These are phyloP conservation scores for Stephanodiscus triporus DNA, from an alignment of 108 stramenopile species.

Conservation along the genomic window DNA sequence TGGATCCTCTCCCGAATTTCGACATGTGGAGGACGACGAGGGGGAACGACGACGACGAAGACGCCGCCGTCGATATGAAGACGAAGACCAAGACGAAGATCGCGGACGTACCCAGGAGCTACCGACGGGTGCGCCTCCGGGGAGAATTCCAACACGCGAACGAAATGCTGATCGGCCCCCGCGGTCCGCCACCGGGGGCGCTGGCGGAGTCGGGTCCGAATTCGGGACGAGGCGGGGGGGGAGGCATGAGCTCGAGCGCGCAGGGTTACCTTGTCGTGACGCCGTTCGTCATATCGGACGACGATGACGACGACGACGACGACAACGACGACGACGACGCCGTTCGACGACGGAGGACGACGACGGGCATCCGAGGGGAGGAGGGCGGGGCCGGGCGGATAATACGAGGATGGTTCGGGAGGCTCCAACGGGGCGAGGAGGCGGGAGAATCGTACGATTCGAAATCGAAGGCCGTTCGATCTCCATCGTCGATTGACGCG, in stretches of 20 bases:
- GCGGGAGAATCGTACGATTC: background rate
- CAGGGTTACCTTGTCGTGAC: slow-evolving; percentile 81
- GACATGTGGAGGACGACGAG: slow-evolving; percentile 7
- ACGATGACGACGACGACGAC: background rate
- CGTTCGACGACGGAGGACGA: background rate
- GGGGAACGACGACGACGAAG: slow-evolving; percentile 1
- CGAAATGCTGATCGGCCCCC: slow-evolving; percentile 81
- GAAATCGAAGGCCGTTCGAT: background rate
- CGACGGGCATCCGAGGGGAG: background rate
- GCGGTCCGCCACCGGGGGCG: slow-evolving; percentile 81
- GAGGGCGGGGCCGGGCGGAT: background rate
- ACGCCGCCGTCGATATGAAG: background rate
- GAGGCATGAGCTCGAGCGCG: slow-evolving; percentile 64
- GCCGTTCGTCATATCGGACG: slow-evolving; percentile 58
- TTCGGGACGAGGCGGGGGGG: slow-evolving; percentile 53
- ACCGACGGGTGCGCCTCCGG: slow-evolving; percentile 52
- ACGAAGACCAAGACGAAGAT: background rate
- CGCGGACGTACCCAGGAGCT: too few species aligned
- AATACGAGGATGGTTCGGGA: slow-evolving; percentile 9
- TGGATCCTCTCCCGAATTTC: slow-evolving; percentile 44
- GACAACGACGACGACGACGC: background rate
- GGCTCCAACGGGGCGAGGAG: background rate
- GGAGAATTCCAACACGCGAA: slow-evolving; percentile 65
- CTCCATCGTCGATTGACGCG: background rate
- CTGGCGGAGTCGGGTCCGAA: slow-evolving; percentile 48